Evolutionary conservation across 1,284 basidiomycete species (phyloP).

Genomic region (Irpex sp.): DNA sequence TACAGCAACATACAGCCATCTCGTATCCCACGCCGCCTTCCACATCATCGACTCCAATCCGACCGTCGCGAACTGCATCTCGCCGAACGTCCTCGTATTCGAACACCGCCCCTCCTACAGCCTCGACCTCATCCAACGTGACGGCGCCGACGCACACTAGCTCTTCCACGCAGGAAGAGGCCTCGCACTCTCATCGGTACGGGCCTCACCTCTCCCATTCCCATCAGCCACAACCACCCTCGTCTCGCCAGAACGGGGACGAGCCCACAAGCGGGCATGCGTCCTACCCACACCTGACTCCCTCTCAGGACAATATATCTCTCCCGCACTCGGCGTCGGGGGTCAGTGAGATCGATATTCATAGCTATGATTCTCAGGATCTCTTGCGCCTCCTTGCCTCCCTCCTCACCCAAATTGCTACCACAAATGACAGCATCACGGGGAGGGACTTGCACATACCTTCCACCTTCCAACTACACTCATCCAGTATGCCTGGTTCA

Average conservation of each 20-base stretch:
- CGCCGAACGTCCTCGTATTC: conserved; percentile 13
- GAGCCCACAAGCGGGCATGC: neutral
- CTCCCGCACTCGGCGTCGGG: conserved; percentile 1
- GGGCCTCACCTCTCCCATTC: conserved; percentile 3
- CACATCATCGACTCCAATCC: conserved; percentile 11
- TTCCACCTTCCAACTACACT: conserved; percentile 15
- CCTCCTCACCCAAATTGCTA: conserved; percentile 88
- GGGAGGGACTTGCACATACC: conserved; percentile 26
- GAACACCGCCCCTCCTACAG: conserved; percentile 4
- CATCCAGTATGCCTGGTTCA: conserved; percentile 13
- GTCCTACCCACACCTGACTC: neutral
- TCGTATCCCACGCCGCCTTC: conserved; percentile 10
- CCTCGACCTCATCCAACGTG: conserved; percentile 15
- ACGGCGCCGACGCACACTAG: conserved; percentile 9
- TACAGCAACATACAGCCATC: conserved; percentile 12
- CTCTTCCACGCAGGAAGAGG: conserved; percentile 16
- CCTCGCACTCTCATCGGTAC: conserved; percentile 14
- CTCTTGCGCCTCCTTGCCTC: conserved; percentile 88
- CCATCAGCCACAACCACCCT: conserved; percentile 3
- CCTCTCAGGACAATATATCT: conserved; percentile 6
- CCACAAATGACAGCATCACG: conserved; percentile 75
- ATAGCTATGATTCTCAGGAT: conserved; percentile 62
- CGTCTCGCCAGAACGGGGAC: conserved; percentile 5
- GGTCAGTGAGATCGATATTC: conserved; percentile 42
- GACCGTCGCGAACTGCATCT: conserved; percentile 12